A percentile compares a stretch with the other conserved stretches of the same genome.
Conservation (phyloP, 441 rosid genomes). For the Gossypium laxum region DNA sequence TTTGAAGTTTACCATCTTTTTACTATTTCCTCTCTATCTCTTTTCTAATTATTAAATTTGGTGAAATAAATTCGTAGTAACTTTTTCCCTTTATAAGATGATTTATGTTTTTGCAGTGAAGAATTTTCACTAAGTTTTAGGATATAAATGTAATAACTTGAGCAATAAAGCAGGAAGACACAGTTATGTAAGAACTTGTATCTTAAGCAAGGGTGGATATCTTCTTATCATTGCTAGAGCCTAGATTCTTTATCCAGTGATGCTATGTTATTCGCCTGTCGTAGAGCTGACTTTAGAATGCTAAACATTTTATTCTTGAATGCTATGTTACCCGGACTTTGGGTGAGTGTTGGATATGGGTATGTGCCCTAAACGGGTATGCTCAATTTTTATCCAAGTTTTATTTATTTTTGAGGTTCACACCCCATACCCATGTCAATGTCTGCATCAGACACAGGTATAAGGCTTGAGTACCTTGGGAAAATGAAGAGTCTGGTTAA, state of each 20-base stretch:
- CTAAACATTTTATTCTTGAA: not conserved
- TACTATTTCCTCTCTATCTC: not conserved
- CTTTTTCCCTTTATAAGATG: not conserved
- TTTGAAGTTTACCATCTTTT: not conserved
- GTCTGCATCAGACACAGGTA: not conserved
- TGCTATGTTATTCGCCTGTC: not conserved
- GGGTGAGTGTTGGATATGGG: not conserved
- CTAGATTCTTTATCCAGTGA: not conserved
- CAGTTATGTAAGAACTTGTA: not conserved
- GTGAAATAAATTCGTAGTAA: not conserved
- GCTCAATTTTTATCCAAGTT: not conserved
- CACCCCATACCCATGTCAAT: not conserved
- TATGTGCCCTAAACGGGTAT: not conserved
- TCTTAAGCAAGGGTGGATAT: not conserved
- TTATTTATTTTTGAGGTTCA: not conserved
- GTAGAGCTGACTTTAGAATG: not conserved
- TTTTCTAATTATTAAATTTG: not conserved
- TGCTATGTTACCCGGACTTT: not conserved
- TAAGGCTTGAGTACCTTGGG: not conserved
- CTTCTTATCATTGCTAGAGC: not conserved
- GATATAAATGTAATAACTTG: not conserved
- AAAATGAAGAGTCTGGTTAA: not conserved
- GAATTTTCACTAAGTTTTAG: constrained; percentile 1
- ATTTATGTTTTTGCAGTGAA: not conserved
- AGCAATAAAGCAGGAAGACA: not conserved